Evolutionary conservation across 2,329 filamentous ascomycete genomes (phyloP), one percentile per base, ranked within the genome.

Genomic region (Parascedosporium putredinis): DNA sequence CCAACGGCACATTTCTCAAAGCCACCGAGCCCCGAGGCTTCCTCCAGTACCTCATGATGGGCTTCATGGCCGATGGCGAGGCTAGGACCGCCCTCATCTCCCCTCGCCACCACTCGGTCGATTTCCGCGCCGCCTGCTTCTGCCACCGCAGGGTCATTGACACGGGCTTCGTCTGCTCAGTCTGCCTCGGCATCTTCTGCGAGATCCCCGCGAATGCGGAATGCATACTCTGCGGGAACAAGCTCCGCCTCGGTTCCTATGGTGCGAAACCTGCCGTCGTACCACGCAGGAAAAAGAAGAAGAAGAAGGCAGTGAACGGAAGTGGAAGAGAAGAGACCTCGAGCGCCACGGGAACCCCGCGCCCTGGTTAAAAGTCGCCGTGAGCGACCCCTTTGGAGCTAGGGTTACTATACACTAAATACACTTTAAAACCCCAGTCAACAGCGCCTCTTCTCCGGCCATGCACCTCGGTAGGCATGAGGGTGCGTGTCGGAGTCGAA

Each of bases 51-150:
- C 78, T 98, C 52, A 95, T 97, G 87, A 88, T 95, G 68, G 89
- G 83, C 23, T 93, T 95, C 62, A 83, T 89, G 0, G 84, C 93
- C 58, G 73, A 77, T 56, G 69, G 68, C 43, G 68, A 73, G 50
- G 72, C 73, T 34, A 69, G 75, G 40, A 63, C 75, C 43, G 77
- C 83, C 51, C 70, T 98, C 38, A 76, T 95, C 38, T 72, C 84
- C 4, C 90, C 93, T 0, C 88, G 86, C 6, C 83, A 88, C 33
- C 86, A 90, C 50, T 83, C 85, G 42, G 89, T 98, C 40, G 94
- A 98, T 67, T 98, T 98, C 64, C 81, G 93, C 40, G 91, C 94
- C n/a, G 93, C 93, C 3, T 98, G 93, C 64, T 98, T 98, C 69
- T 98, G 93, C 64, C 93, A 98, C 67, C 78, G 91, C 47, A 81